Evolutionary conservation across 441 rosid species (phyloP), one percentile per base, ranked within the genome.

Genomic region (Euphorbia celastroides): DNA sequence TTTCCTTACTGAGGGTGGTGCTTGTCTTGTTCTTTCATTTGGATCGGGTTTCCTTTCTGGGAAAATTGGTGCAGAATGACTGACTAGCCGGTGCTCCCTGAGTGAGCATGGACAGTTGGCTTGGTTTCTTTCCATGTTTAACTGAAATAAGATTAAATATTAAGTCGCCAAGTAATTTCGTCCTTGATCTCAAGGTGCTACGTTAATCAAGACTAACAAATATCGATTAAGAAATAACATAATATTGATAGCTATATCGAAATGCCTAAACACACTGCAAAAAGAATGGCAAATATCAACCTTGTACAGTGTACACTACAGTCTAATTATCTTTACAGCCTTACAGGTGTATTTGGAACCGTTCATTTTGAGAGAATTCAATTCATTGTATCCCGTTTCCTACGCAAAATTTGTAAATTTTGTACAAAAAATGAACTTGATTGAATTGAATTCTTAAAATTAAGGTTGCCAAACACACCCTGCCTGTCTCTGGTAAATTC

Each of bases 61-160:
- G 77, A 90, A 79, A 71, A 95, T 71, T 28, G 99, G 99, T 31
- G 94, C 99, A 16, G 99, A 95, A 80, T 86, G 72, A 72, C 99
- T 94, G 66, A 79, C 80, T 67, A 73, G n/a, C 75, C 70, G 82
- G 51, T 74, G 82, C 66, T 82, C 84, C 72, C 89, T 81, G 31
- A 62, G 56, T 60, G 79, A 58, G 52, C 65, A 72, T 13, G 59
- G 82, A 58, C 73, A 19, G 51, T 84, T 81, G 26, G 72, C 89
- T 56, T 80, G 84, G 73, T 66, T 78, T 73, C 78, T 81, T 59
- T 84, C 89, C 54, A 60, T 70, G 66, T 82, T 72, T 56, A 76
- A 78, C 98, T 90, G 75, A 78, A 71, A 65, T 65, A 46, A 60
- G 48, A 60, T 51, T n/a, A 72, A 32, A 42, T 34, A 5, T 23